Evolutionary conservation across 1,139 yeast species (phyloP), one percentile per base, ranked within the genome.

Genomic region (Yamadazyma dushanensis): DNA sequence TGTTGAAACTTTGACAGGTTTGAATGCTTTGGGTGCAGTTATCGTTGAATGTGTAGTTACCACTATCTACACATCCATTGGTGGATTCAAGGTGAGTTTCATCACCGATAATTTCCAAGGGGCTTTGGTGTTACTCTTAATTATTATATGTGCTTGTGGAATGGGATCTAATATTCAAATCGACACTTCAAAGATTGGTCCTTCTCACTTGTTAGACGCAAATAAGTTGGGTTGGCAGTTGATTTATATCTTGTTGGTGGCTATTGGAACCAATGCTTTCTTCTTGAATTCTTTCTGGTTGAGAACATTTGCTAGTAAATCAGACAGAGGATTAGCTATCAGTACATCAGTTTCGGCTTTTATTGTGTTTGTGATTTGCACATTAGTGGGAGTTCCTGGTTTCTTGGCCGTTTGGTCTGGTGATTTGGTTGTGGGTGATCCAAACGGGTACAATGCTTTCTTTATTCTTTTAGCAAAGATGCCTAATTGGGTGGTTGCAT

Each of bases 201-300:
- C 83, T 11, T 80, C 90, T 18, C 85, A 85, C 8, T 36, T 66
- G 73, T 63, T 86, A 38, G 73, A 80, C 34, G 76, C 79, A 1
- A 82, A 80, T 51, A 74, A 76, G 47, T 66, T 89, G 32, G 96
- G 96, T 11, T 89, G 96, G 95, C 94, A 89, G 68, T 72, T 90
- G 47, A 61, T 89, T 28, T 90, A 88, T 58, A 89, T 90, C 45
- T 67, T 90, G 43, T 76, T 84, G 8, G 83, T 90, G 29, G 97
- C 97, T 19, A 83, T 90, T 54, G 75, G 88, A 35, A 86, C 97
- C 27, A 90, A 90, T 52, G 96, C 88, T 55, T 80, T 90, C 53
- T 89, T 90, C 59, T 68, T 90, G 74, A 78, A 95, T 23, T 96
- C 96, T 0, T 89, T 89, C 57, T 90, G 97, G 97, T 66, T 90